A percentile compares a stretch with the other conserved stretches of the same genome.
phyloP scores from a whole-genome alignment of 257 asterid genomes.

The Ophiorrhiza pumila region DNA sequence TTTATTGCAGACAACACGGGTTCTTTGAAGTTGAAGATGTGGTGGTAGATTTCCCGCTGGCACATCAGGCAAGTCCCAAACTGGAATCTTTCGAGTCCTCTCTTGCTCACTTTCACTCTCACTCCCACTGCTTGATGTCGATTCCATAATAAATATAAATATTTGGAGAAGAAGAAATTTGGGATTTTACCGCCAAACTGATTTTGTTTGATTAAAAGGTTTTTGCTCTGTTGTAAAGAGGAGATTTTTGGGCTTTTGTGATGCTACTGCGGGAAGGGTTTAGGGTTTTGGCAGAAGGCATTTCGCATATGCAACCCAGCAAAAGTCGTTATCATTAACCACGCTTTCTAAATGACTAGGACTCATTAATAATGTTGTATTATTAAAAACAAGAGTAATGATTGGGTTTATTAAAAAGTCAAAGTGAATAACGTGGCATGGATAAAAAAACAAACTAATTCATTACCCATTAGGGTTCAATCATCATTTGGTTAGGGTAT shows the following conservation, averaged over 20 bases:
- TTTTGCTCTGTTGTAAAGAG: too few species aligned
- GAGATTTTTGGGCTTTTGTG: neutral
- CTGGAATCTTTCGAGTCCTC: conserved; percentile 41
- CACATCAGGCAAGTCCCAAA: conserved; percentile 89
- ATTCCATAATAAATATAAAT: neutral
- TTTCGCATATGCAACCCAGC: too few species aligned
- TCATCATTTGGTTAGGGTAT: too few species aligned
- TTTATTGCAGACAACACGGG: conserved; percentile 60
- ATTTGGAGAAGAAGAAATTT: neutral
- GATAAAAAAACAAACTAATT: too few species aligned
- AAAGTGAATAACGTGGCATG: too few species aligned
- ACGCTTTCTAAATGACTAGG: too few species aligned
- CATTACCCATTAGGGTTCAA: too few species aligned
- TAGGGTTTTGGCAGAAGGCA: neutral
- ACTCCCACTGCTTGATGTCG: neutral
- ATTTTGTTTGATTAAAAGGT: neutral
- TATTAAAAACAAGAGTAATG: too few species aligned
- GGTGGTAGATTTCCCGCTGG: conserved; percentile 63
- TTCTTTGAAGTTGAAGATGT: conserved; percentile 64
- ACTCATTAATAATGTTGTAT: too few species aligned
- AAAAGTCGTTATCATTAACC: too few species aligned
- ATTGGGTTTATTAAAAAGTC: too few species aligned
- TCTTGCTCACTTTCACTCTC: conserved; percentile 11
- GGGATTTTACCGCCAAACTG: too few species aligned
- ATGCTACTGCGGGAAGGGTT: neutral